Conservation (phyloP, 2,329 filamentous ascomycete genomes). For the Microdochium nivale region DNA sequence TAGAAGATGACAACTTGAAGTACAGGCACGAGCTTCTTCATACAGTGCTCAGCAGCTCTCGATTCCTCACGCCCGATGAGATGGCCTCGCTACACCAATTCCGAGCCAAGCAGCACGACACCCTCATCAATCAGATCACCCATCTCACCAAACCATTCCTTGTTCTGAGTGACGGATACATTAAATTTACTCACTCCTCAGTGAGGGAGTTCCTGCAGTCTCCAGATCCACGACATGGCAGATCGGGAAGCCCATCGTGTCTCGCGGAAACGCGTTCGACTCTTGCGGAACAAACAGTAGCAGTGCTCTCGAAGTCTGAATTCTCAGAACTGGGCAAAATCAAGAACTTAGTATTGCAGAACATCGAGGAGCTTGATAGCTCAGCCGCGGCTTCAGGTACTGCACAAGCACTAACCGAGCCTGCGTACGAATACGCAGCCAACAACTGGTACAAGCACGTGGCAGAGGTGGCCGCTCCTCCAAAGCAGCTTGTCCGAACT, state of each 20-base stretch:
- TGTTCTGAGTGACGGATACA: neutral
- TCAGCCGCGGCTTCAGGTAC: neutral
- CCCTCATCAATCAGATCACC: neutral
- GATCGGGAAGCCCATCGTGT: no score
- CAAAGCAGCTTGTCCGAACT: neutral
- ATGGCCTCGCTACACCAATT: neutral
- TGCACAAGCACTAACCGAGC: neutral
- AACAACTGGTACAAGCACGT: neutral
- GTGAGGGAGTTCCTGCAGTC: neutral
- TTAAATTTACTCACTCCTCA: neutral
- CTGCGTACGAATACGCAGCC: neutral
- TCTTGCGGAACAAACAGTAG: neutral
- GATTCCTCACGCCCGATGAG: neutral
- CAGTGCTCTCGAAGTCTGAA: neutral
- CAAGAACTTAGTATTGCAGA: neutral
- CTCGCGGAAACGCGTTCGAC: neutral
- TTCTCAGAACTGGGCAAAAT: neutral
- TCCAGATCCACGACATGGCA: no score
- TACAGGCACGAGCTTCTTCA: neutral
- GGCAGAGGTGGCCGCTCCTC: neutral
- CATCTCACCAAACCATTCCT: neutral
- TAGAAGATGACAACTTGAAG: neutral
- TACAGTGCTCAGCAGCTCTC: neutral
- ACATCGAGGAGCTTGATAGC: neutral
- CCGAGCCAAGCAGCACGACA: neutral